A percentile compares a stretch with the other conserved stretches of the same genome.
Evolutionary conservation across 2,329 filamentous ascomycete species (phyloP).

Genomic region (Scedosporium boydii): DNA sequence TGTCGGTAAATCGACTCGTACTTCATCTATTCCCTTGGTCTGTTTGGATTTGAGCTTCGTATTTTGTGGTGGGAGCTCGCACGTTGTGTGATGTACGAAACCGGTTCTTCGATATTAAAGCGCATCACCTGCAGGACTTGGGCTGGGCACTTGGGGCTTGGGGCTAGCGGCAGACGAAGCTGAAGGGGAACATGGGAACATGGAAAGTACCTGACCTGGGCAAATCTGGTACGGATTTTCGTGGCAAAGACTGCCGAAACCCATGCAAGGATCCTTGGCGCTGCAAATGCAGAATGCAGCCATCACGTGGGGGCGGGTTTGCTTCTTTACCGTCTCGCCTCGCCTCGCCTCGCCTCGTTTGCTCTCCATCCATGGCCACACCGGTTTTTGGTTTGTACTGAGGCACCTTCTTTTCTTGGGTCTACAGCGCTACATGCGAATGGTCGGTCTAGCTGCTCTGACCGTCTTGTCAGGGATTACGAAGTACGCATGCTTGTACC

Average conservation of each 20-base stretch:
- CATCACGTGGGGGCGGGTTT: not conserved
- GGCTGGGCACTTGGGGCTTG: not conserved
- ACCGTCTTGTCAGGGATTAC: not conserved
- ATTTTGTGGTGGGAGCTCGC: not conserved
- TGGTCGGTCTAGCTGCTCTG: not conserved
- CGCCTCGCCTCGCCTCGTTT: not conserved
- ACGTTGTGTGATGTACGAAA: not conserved
- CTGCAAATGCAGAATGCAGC: not conserved
- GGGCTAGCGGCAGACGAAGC: not conserved
- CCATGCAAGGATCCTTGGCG: slow-evolving; percentile 1
- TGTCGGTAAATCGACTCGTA: not conserved
- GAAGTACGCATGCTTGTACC: no score
- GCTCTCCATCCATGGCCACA: not conserved
- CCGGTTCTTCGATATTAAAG: not conserved
- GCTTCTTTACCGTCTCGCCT: not conserved
- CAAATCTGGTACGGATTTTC: not conserved
- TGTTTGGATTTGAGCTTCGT: not conserved
- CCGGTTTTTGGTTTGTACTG: no score
- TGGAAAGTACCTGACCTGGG: not conserved
- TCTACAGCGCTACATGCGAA: not conserved
- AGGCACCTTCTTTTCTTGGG: no score
- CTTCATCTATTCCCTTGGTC: not conserved
- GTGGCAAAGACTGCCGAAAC: not conserved
- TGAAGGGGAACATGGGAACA: not conserved
- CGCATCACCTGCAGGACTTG: not conserved